A percentile compares a stretch with the other conserved stretches of the same genome.
These are phyloP conservation scores for Ascoidea tarda DNA, from an alignment of 805 yeast species.

Conservation along the genomic window DNA sequence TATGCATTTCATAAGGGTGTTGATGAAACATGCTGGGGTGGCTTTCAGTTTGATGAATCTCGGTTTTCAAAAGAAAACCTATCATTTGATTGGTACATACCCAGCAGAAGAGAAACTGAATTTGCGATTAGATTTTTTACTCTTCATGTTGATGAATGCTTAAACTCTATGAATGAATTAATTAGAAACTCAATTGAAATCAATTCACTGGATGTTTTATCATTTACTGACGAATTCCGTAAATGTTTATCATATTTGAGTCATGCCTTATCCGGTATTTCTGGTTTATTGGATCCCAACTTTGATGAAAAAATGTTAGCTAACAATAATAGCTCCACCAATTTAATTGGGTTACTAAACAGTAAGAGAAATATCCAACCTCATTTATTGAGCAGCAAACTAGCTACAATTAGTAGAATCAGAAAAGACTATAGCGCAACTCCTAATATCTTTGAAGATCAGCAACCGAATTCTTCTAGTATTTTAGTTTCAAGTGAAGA, in stretches of 20 bases:
- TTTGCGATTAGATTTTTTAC: constrained; percentile 50
- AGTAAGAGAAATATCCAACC: not conserved
- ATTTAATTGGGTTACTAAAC: not conserved
- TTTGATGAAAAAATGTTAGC: constrained; percentile 26
- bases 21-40: constrained; percentile 59
- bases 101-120: constrained; percentile 37
- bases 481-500: not conserved
- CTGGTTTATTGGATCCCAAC: constrained; percentile 63
- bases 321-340: constrained; percentile 8
- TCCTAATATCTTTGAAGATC: not conserved
- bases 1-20: constrained; percentile 20
- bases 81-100: constrained; percentile 64
- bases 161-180: constrained; percentile 25
- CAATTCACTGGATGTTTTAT: constrained; percentile 13
- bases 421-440: not conserved
- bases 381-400: not conserved
- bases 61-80: constrained; percentile 36
- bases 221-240: constrained; percentile 36
- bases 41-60: constrained; percentile 39
- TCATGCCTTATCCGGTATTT: constrained; percentile 52
- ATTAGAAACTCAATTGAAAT: constrained; percentile 12
- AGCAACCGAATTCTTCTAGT: not conserved
- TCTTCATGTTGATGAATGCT: constrained; percentile 27
- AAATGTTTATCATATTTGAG: constrained; percentile 43
- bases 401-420: not conserved